Evolutionary conservation across 495 filamentous ascomycete species (phyloP), one percentile per base, ranked within the genome.

Genomic region (Tetracladium marchalianum): DNA sequence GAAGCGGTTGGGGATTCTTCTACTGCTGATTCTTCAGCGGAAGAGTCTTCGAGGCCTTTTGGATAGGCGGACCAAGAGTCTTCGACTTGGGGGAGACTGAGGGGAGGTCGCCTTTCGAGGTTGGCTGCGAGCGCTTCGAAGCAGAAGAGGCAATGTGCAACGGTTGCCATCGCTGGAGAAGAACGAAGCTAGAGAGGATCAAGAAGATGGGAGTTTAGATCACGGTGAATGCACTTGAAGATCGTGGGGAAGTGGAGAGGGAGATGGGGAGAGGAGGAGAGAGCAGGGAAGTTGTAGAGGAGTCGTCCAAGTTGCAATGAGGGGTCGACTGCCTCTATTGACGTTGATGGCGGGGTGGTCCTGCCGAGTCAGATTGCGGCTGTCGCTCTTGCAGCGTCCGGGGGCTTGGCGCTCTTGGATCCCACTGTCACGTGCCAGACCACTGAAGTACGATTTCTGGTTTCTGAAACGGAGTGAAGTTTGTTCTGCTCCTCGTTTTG

Each of bases 61-160:
- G 56, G 39, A 56, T 72, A 72, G n/a, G 64, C 62, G 44, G 75
- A 71, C 80, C 82, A 93, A n/a, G 84, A 75, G 22, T 77, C 68
- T 61, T 92, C 75, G 50, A 95, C 73, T 41, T 82, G 67, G 32
- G 65, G 46, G 5, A 96, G 76, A 42, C 64, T 69, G 58, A 74
- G 56, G 5, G 70, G 49, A 6, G 34, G 5, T 8, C 78, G 72
- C 41, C 74, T 65, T 56, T 84, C 72, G 39, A 85, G 77, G 48
- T 68, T 75, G 17, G 85, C 77, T 12, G 71, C 59, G 5, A 98
- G 84, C 15, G 69, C 67, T 64, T 98, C 90, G 72, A 97, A 96
- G 67, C 87, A 94, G 66, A 80, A 93, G 48, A 85, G 80, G 60
- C 90, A 96, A 55, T 96, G 90, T 35, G 80, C 80, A 40, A 74